Conservation (phyloP, 306 rosid species). For the Pachyrhizus erosus region DNA sequence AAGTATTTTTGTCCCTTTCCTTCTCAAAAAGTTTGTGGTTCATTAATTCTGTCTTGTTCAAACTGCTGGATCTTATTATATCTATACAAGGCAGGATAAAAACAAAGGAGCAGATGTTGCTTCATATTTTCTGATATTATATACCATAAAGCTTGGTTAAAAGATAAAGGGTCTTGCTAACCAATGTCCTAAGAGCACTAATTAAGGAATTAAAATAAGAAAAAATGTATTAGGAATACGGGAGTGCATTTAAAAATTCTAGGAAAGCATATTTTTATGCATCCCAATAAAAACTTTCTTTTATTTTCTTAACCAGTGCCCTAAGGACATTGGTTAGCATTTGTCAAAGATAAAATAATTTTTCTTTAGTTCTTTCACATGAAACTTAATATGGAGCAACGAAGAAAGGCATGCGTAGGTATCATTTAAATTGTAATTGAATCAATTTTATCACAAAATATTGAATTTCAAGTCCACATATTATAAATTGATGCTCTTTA, state of each 20-base stretch:
- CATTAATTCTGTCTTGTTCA: background rate
- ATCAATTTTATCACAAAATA: background rate
- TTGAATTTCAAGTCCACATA: background rate
- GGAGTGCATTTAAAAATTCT: too few relatives aligned
- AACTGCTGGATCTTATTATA: constrained; percentile 8
- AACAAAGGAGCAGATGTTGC: background rate
- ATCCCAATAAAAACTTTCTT: too few relatives aligned
- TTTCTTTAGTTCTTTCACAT: constrained; percentile 13
- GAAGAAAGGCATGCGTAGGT: background rate
- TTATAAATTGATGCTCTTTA: background rate
- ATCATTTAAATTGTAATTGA: constrained; percentile 17
- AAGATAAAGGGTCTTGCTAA: too few relatives aligned
- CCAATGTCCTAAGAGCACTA: too few relatives aligned
- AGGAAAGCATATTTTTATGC: too few relatives aligned
- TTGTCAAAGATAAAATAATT: background rate
- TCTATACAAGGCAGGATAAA: background rate
- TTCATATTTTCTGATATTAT: constrained; percentile 6
- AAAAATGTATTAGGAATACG: too few relatives aligned
- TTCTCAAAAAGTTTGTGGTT: background rate
- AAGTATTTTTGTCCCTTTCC: constrained; percentile 52
- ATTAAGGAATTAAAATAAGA: too few relatives aligned
- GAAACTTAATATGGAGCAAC: background rate
- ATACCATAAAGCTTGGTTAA: too few relatives aligned
- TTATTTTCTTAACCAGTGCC: too few relatives aligned
- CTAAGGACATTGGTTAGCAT: too few relatives aligned